These are phyloP conservation scores for Alternaria gaisen DNA, from an alignment of 2,329 filamentous ascomycete species.

Conservation along the genomic window DNA sequence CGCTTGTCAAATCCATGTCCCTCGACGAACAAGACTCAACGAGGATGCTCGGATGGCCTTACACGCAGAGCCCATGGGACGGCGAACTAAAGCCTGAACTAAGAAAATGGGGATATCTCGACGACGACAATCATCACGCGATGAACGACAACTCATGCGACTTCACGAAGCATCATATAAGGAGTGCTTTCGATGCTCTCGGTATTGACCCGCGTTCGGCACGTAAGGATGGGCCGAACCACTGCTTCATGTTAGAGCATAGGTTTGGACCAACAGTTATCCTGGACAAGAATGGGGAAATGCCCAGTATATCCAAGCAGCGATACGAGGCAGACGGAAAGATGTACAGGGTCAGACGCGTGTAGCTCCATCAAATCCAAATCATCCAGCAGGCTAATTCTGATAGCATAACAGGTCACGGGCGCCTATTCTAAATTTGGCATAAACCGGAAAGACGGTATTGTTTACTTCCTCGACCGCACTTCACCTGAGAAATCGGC, in stretches of 20 bases:
- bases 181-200: slow-evolving; percentile 7
- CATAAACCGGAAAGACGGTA: slow-evolving; percentile 17
- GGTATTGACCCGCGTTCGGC: slow-evolving; percentile 1
- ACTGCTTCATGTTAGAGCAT: slow-evolving; percentile 14
- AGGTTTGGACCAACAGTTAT: slow-evolving; percentile 2
- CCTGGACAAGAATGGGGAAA: neutral
- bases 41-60: neutral
- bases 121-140: neutral
- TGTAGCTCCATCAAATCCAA: neutral
- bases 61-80: slow-evolving; percentile 13
- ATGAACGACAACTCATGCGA: slow-evolving; percentile 6
- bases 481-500: neutral
- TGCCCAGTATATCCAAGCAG: slow-evolving; percentile 9
- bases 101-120: slow-evolving; percentile 18
- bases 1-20: too few species aligned
- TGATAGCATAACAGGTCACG: slow-evolving; percentile 8
- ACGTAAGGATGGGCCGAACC: slow-evolving; percentile 13
- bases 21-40: too few species aligned
- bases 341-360: slow-evolving; percentile 3
- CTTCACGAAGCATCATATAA: slow-evolving; percentile 12
- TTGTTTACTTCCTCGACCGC: slow-evolving; percentile 15
- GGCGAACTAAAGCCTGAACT: slow-evolving; percentile 14
- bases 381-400: neutral
- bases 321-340: slow-evolving; percentile 11
- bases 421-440: slow-evolving; percentile 11